Percentiles rank a stretch among this genome's conserved stretches.
Evolutionary conservation across 805 yeast species (phyloP).

Genomic region (Clavispora fructus): DNA sequence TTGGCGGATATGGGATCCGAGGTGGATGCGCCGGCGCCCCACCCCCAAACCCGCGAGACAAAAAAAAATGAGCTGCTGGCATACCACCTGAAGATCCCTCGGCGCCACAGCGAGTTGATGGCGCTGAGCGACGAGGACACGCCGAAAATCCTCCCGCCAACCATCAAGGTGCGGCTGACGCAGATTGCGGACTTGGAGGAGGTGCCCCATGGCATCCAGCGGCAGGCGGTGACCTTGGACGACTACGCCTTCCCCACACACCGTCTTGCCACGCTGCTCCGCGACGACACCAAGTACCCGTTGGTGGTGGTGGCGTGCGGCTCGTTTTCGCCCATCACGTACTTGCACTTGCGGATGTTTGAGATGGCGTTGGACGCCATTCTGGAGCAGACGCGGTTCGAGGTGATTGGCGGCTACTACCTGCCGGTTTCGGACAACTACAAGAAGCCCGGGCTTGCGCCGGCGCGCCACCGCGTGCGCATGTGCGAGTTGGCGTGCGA

Average conservation of each 20-base stretch:
- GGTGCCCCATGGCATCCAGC: constrained; percentile 87
- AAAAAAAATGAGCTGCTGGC: constrained; percentile 7
- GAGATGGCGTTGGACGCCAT: constrained; percentile 97
- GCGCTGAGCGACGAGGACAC: constrained; percentile 42
- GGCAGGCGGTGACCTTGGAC: constrained; percentile 73
- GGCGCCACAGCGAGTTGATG: constrained; percentile 52
- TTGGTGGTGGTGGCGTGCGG: constrained; percentile 96
- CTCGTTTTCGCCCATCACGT: constrained; percentile 92
- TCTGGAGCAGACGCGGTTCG: constrained; percentile 86
- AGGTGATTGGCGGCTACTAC: constrained; percentile 93
- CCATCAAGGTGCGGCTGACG: constrained; percentile 43
- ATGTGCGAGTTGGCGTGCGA: constrained; percentile 99
- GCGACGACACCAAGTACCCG: constrained; percentile 77
- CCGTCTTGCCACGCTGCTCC: constrained; percentile 63
- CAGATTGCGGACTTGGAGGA: constrained; percentile 94
- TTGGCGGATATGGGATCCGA: constrained; percentile 68
- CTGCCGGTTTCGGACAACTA: constrained; percentile 94
- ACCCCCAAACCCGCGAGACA: constrained; percentile 26
- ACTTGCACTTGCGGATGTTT: constrained; percentile 92
- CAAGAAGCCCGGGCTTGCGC: constrained; percentile 88
- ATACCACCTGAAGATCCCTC: constrained; percentile 43
- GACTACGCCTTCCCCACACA: constrained; percentile 84
- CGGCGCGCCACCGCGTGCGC: constrained; percentile 82
- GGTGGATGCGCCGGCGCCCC: constrained; percentile 70
- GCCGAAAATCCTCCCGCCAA: constrained; percentile 28